Base-by-base conservation (phyloP, 345 rosid species). In the Punica granatum region DNA sequence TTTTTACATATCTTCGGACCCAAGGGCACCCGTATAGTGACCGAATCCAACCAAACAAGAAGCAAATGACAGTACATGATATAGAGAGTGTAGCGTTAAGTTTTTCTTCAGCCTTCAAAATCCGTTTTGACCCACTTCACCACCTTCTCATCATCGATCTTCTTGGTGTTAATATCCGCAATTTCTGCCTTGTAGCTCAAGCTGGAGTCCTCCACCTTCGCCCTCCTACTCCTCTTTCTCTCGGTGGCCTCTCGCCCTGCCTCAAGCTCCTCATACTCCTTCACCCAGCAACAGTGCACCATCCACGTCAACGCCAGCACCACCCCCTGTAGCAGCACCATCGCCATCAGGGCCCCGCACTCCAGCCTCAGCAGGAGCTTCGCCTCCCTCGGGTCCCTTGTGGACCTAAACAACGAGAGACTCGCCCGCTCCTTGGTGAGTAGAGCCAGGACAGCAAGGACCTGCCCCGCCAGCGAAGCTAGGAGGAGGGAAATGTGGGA, bases 331-430 rank as follows among this genome's bases (percentile, higher is more conserved):
- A 83, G 63, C 28, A 80, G 53, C 64, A 77, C 2, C 89, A 86
- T 82, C 10, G 82, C 86, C 89, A 80, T 81, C 68, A 84, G 69
- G 30, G 81, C 51, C 80, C 86, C 89, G 63, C 89, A 86, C 63
- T 86, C 90, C 62, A 83, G 58, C 71, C 94, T 86, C 78, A 77
- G 85, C 75, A 88, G 71, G 14, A 86, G 33, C 76, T 82, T 88
- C 1, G 87, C 83, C 76, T 86, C 91, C 61, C 56, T 84, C 0
- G 83, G 77, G 67, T 88, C 91, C 64, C 85, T 61, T 1, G 59
- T 46, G 15, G 89, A 77, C 63, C 72, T 77, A 51, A 84, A 74
- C 84, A 81, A 62, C 3, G 78, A 70, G n/a, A 86, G 82, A 44
- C 91, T 81, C 0, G 80, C 60, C 53, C 30, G 77, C 53, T 88